Evolutionary conservation across 306 rosid genomes (phyloP), one percentile per base, ranked within the genome.

Genomic region (Cicer judaicum): DNA sequence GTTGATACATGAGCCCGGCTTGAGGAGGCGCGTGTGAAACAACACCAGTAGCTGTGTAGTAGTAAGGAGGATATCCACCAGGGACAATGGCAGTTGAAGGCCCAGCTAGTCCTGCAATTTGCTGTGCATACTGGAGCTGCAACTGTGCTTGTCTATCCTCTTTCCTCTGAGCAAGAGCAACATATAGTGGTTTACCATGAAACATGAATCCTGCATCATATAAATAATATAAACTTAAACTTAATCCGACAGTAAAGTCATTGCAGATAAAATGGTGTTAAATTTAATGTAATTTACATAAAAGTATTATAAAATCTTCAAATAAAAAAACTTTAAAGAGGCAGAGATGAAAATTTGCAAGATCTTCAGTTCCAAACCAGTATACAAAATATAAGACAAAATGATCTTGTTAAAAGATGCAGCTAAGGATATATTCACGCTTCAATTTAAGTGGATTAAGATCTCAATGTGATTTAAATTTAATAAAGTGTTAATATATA

Each of bases 161-260:
- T 82, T 91, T 93, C 85, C 86, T 88, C 75, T 93, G 97, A 83
- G 98, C 98, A 46, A 88, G 84, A 59, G 96, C 89, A 73, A 89
- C 96, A 77, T 89, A 91, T 42, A 93, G 78, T 50, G 97, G 97
- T 88, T 93, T 93, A 39, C 87, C 75, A 73, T 89, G 93, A 77
- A 93, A 84, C 96, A 91, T 89, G 78, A 71, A 78, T 64, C 97
- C 97, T 93, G 88, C 67, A 61, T 56, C 60, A 77, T 62, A 29
- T 29, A 29, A 29, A 74, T 42, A 70, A 53, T 18, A 74, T 63
- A 72, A 74, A 34, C 66, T 40, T 55, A 48, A 47, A 48, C 64
- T 60, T 14, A 62, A 71, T 8, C 19, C 66, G 52, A 59, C 46
- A 42, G 19, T 36, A 46, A 76, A 81, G 55, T 14, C 72, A 44